These are phyloP conservation scores for Xylaria sp. DNA, from an alignment of 2,329 filamentous ascomycete genomes.

Conservation along the genomic window DNA sequence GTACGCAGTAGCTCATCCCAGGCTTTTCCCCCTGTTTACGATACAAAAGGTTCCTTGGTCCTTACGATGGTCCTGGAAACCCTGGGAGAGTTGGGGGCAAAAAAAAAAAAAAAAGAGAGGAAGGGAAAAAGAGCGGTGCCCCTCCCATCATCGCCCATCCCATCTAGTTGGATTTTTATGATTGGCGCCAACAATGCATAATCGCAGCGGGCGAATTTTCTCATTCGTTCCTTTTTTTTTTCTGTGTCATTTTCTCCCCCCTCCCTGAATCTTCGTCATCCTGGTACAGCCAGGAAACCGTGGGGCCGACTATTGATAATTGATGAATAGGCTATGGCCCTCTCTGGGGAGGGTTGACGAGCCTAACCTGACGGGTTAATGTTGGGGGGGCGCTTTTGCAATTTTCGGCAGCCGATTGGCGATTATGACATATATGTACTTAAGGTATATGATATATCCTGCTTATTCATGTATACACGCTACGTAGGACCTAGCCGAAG, in stretches of 20 bases:
- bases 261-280: constrained; percentile 5
- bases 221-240: constrained; percentile 14
- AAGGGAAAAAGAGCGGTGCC: too few species aligned
- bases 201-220: not conserved
- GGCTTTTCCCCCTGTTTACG: not conserved
- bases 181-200: not conserved
- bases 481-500: not conserved
- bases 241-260: constrained; percentile 1
- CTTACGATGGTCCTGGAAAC: not conserved
- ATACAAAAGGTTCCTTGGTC: not conserved
- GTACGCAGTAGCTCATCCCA: not conserved
- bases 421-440: not conserved
- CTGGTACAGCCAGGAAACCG: constrained; percentile 19
- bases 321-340: not conserved
- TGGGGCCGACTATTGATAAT: constrained; percentile 19
- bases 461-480: not conserved
- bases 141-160: too few species aligned
- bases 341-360: constrained; percentile 1
- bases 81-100: not conserved
- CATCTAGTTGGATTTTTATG: not conserved
- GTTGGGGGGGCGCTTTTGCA: too few species aligned
- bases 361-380: not conserved
- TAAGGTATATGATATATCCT: not conserved
- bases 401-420: not conserved
- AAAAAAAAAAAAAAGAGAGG: too few species aligned